Evolutionary conservation across 2,329 filamentous ascomycete species (phyloP), one percentile per base, ranked within the genome.

Genomic region (Teratosphaeria nubilosa): DNA sequence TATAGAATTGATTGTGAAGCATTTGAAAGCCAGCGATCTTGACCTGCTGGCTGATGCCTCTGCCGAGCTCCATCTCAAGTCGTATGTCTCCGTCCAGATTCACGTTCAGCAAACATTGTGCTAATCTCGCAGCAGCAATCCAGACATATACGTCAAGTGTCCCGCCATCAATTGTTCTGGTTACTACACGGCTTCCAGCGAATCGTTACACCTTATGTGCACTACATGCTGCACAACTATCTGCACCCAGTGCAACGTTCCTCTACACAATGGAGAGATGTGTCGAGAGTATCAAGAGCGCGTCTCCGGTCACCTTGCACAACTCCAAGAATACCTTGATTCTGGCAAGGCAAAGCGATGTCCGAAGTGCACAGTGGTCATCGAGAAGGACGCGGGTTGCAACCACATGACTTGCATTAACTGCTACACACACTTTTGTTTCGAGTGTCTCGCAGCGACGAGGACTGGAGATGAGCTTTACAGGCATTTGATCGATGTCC

Each of bases 351-450:
- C 51, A 24, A 61, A 61, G n/a, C 53, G 31, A 27, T 61, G 59
- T 25, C 54, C 54, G 9, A 32, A 52, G 16, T 61, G 59, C 55
- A 16, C 27, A 25, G 53, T 30, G 4, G 45, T 51, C 2, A 34
- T 56, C 11, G 45, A 59, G 16, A 59, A 53, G n/a, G 41, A 54
- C n/a, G 55, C 41, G 0, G 58, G 57, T 11, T 61, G 59, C 50
- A 52, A 56, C 37, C 51, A 61, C 53, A 57, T 61, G 20, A 32
- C 51, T 22, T 61, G 59, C 20, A 25, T 37, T 2, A 27, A 25
- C 2, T 61, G 59, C 52, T 27, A 57, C 6, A 51, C 31, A 1
- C 57, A 61, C 52, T 59, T 55, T n/a, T 61, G 59, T 37, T 61
- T 48, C 45, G 45, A 37, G 27, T 61, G 59, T 32, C 51, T 61